These are phyloP conservation scores for Schoenoplectus triqueter DNA, from an alignment of 202 grass and related monocot genomes.

Conservation along the genomic window DNA sequence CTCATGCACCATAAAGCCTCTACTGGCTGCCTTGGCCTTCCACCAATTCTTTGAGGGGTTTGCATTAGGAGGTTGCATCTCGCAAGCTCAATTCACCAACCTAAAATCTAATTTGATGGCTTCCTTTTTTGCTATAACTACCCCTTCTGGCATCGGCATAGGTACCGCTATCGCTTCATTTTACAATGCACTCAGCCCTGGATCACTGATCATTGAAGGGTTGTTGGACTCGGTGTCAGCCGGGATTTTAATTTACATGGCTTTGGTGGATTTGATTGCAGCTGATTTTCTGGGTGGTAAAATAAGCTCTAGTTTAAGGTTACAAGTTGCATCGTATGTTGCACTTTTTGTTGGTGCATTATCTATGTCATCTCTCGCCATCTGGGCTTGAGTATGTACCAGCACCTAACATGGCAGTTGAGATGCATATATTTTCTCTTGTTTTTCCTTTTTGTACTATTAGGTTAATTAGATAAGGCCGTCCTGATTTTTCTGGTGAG, in stretches of 20 bases:
- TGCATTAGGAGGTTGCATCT: slow-evolving; percentile 85
- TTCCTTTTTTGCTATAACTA: slow-evolving; percentile 78
- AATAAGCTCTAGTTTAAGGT: slow-evolving; percentile 44
- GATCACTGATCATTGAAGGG: slow-evolving; percentile 78
- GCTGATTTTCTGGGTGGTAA: slow-evolving; percentile 72
- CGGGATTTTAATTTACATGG: slow-evolving; percentile 97
- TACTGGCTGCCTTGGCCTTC: slow-evolving; percentile 69
- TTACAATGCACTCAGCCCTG: slow-evolving; percentile 72
- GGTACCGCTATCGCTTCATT: slow-evolving; percentile 63
- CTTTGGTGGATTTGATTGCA: slow-evolving; percentile 86
- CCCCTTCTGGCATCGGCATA: slow-evolving; percentile 64
- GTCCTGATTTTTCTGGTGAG: slow-evolving; percentile 18
- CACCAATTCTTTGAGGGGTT: slow-evolving; percentile 98
- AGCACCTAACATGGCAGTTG: neutral
- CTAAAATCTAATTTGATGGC: slow-evolving; percentile 64
- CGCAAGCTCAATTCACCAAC: slow-evolving; percentile 80
- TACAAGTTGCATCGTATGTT: slow-evolving; percentile 59
- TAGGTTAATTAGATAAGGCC: slow-evolving; percentile 23
- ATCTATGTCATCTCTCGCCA: slow-evolving; percentile 77
- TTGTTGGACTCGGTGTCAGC: slow-evolving; percentile 82
- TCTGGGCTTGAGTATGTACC: slow-evolving; percentile 68
- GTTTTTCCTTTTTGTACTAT: slow-evolving; percentile 12
- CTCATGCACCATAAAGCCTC: slow-evolving; percentile 79
- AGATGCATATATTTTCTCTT: neutral
- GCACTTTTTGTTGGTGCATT: slow-evolving; percentile 65